Conservation (phyloP, 2,329 filamentous ascomycete species). For the Ascocoryne sarcoides region DNA sequence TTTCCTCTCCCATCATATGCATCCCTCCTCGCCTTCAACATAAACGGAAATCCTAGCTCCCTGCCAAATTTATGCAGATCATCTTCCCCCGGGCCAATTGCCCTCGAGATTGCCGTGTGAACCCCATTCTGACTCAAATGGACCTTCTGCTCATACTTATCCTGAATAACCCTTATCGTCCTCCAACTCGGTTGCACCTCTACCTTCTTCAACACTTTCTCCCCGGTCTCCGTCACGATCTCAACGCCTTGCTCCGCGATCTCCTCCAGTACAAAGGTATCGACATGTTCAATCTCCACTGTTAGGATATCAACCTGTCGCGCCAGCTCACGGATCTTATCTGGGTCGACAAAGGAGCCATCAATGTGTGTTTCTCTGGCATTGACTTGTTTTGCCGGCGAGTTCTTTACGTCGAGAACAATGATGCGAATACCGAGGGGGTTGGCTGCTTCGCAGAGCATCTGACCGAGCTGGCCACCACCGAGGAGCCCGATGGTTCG, state of each 20-base stretch:
- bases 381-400: constrained; percentile 81
- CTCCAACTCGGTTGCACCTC: constrained; percentile 74
- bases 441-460: constrained; percentile 82
- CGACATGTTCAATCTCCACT: constrained; percentile 91
- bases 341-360: constrained; percentile 80
- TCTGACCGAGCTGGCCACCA: constrained; percentile 75
- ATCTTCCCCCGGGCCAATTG: constrained; percentile 41
- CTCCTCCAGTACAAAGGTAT: constrained; percentile 83
- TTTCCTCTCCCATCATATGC: constrained; percentile 89
- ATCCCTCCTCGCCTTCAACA: constrained; percentile 85
- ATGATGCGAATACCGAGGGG: constrained; percentile 75
- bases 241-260: constrained; percentile 58
- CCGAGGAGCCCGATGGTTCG: constrained; percentile 40
- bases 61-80: constrained; percentile 53
- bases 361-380: constrained; percentile 64
- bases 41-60: constrained; percentile 71
- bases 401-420: constrained; percentile 64
- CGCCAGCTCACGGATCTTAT: constrained; percentile 73
- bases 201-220: constrained; percentile 38
- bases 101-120: constrained; percentile 62
- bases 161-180: constrained; percentile 82
- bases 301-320: constrained; percentile 70
- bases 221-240: constrained; percentile 35
- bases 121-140: constrained; percentile 62
- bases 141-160: constrained; percentile 87